Base-by-base conservation (phyloP, 306 rosid species). In the Acacia crassicarpa region DNA sequence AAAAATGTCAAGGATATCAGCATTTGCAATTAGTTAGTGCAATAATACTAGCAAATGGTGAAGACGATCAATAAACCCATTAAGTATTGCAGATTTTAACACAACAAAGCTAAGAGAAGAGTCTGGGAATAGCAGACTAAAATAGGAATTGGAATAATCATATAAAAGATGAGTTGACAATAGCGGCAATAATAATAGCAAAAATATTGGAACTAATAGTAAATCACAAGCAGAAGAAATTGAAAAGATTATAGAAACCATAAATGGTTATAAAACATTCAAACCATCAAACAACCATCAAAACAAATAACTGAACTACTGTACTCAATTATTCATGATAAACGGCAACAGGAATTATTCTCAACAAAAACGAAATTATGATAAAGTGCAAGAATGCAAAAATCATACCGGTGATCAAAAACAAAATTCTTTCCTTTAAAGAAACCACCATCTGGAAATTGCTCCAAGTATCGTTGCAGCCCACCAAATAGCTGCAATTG, bases 341-440 rank as follows among this genome's bases (percentile, higher is more conserved):
- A 41, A 20, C 19, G 22, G 48, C 54, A 4, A 43, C 2, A 4
- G n/a, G 5, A 63, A 63, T 63, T 63, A 32, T 30, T 63, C 38
- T 63, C 15, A 63, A 30, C 41, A 58, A 22, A 22, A 14, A 63
- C 0, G 43, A 30, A 30, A 22, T 27, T 7, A 15, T 35, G 32
- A 22, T 69, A 43, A 69, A 23, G 49, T 53, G 72, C n/a, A 53
- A n/a, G 80, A 74, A 59, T 20, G 79, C 58, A 63, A 20, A 44
- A 30, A 77, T 46, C 83, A 65, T 89, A 93, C 99, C 95, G 90
- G 75, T 91, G 99, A 84, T 95, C 97, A 84, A 95, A 95, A 81
- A 95, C 99, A 89, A 93, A 95, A 76, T 95, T 95, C 87, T 95
- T 95, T 81, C 98, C 99, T 82, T 84, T 85, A 83, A 92, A 93